A percentile compares a stretch with the other conserved stretches of the same genome.
Evolutionary conservation across 495 filamentous ascomycete species (phyloP).

Genomic region (Hyaloscypha bicolor): DNA sequence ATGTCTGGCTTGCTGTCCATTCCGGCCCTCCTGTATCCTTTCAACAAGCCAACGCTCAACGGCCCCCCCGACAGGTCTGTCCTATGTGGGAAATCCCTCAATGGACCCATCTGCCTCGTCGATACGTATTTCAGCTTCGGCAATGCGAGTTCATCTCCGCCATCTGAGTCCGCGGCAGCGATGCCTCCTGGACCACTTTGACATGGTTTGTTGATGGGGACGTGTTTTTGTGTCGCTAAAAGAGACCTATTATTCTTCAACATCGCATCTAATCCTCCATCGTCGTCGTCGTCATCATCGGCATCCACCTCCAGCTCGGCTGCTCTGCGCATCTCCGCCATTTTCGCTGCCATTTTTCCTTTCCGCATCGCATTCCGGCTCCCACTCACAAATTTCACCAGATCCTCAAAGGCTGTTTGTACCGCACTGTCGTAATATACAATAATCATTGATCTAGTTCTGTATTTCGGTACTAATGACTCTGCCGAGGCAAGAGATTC

Average conservation of each 20-base stretch:
- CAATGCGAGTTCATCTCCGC: constrained; percentile 21
- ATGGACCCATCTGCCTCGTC: constrained; percentile 29
- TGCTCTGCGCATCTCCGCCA: constrained; percentile 54
- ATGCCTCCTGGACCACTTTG: constrained; percentile 8
- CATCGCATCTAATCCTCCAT: background rate
- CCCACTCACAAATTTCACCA: constrained; percentile 79
- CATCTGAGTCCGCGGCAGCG: background rate
- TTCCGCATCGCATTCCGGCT: constrained; percentile 82
- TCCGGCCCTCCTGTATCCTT: constrained; percentile 20
- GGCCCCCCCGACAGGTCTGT: constrained; percentile 11
- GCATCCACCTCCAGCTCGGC: constrained; percentile 54
- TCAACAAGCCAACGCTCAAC: constrained; percentile 22
- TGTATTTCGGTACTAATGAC: constrained; percentile 57
- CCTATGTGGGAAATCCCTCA: constrained; percentile 5
- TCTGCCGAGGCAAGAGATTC: constrained; percentile 59
- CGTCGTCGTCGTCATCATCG: constrained; percentile 43
- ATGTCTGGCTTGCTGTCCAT: constrained; percentile 43
- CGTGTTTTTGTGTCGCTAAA: constrained; percentile 6
- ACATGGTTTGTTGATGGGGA: constrained; percentile 7
- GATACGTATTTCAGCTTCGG: constrained; percentile 26
- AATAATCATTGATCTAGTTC: constrained; percentile 76
- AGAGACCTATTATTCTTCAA: constrained; percentile 7
- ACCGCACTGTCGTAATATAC: constrained; percentile 89
- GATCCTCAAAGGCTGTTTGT: constrained; percentile 75
- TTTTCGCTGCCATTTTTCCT: constrained; percentile 69